Conservation (phyloP, 106 monocot species). For the Dioscorea zingiberensis region DNA sequence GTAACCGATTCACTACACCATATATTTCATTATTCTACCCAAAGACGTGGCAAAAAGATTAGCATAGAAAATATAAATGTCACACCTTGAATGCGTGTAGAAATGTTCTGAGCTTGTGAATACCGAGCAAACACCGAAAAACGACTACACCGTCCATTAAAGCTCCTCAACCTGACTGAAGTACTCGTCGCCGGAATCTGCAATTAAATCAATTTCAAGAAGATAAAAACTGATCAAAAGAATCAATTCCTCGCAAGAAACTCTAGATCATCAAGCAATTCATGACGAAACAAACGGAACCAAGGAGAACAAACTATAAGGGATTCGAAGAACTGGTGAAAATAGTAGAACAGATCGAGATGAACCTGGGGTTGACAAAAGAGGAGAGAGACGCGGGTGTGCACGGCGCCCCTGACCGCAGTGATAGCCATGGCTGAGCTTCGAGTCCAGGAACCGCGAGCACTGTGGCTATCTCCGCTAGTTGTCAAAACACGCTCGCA, state of each 20-base stretch:
- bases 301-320: not conserved
- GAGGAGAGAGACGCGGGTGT: slow-evolving; percentile 18
- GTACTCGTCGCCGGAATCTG: slow-evolving; percentile 15
- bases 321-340: not conserved
- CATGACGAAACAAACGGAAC: not conserved
- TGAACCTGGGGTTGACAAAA: slow-evolving; percentile 13
- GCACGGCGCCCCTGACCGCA: slow-evolving; percentile 10
- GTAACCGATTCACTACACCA: not conserved
- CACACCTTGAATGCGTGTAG: slow-evolving; percentile 63
- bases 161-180: slow-evolving; percentile 21
- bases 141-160: slow-evolving; percentile 16
- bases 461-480: no score
- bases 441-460: no score
- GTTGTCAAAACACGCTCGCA: no score
- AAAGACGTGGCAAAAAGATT: no score
- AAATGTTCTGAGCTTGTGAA: slow-evolving; percentile 51
- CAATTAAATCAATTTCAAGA: not conserved
- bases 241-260: not conserved
- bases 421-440: slow-evolving; percentile 25
- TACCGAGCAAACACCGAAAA: slow-evolving; percentile 43
- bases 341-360: not conserved
- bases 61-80: no score
- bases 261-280: not conserved
- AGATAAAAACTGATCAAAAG: not conserved
- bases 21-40: no score